Evolutionary conservation across 176 grass and related monocot genomes (phyloP).

Genomic region (Ananas comosus): DNA sequence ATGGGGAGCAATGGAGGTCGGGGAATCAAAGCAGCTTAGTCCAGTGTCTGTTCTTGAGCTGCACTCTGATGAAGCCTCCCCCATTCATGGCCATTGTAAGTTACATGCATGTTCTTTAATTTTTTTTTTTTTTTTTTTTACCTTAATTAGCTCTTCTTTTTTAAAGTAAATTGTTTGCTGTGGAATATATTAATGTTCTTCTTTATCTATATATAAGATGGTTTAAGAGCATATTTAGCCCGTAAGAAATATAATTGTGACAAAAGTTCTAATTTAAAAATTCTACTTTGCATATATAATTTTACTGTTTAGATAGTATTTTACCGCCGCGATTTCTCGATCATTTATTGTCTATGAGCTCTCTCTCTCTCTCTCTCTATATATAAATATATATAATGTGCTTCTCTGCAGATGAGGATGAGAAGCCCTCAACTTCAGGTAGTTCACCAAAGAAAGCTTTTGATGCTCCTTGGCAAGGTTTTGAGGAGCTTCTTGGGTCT

Average conservation of each 20-base stretch:
- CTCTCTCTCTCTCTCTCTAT: too few species aligned
- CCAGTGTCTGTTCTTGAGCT: conserved; percentile 87
- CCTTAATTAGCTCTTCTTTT: too few species aligned
- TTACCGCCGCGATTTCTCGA: too few species aligned
- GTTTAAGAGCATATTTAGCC: neutral
- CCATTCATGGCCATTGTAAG: conserved; percentile 27
- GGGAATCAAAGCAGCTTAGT: conserved; percentile 64
- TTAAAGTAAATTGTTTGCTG: too few species aligned
- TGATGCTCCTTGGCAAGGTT: neutral
- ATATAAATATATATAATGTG: neutral
- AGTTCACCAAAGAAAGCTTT: conserved; percentile 18
- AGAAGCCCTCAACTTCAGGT: conserved; percentile 49
- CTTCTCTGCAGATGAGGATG: conserved; percentile 33
- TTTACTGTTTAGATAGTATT: too few species aligned
- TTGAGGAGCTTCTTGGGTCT: conserved; percentile 18
- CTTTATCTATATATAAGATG: neutral
- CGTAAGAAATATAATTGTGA: neutral
- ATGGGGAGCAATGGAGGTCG: conserved; percentile 30
- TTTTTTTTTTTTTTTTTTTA: too few species aligned
- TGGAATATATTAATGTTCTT: neutral
- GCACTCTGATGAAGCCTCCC: conserved; percentile 43
- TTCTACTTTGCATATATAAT: too few species aligned
- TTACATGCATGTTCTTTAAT: neutral
- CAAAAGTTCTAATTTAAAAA: too few species aligned
- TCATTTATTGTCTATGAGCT: too few species aligned